Percentiles rank a stretch among this genome's conserved stretches.
These are phyloP conservation scores for Saturnispora serradocipensis DNA, from an alignment of 805 yeast genomes.

Conservation along the genomic window DNA sequence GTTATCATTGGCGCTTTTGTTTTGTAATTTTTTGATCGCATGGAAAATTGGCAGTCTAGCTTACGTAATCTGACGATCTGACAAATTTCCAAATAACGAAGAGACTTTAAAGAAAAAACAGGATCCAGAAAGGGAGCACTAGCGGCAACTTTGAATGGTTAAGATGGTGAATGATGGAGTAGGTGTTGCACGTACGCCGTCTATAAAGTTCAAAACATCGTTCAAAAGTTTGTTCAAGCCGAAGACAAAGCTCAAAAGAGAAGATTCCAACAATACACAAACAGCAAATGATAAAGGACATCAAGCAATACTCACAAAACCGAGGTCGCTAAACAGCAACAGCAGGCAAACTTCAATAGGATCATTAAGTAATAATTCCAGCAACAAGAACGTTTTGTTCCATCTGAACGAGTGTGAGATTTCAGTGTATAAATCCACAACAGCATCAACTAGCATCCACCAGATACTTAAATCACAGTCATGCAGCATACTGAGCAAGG, in stretches of 20 bases:
- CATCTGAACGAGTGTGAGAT: conserved; percentile 10
- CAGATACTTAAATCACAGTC: conserved; percentile 2
- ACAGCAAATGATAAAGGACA: background rate
- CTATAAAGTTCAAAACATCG: background rate
- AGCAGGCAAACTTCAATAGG: background rate
- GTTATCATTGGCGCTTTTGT: background rate
- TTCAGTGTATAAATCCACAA: conserved; percentile 9
- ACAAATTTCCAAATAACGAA: background rate
- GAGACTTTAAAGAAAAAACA: background rate
- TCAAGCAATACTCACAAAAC: background rate
- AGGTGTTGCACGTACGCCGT: background rate
- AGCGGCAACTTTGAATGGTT: background rate
- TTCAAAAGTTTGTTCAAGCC: background rate
- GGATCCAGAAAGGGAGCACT: background rate
- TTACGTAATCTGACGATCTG: background rate
- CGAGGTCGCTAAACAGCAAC: background rate
- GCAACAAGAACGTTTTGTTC: conserved; percentile 3
- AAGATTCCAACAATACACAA: background rate
- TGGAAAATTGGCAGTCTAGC: background rate
- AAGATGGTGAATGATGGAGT: background rate
- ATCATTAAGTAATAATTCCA: background rate
- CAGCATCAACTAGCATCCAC: background rate
- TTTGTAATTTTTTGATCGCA: background rate
- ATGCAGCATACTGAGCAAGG: conserved; percentile 43
- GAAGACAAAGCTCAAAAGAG: background rate